Conservation (phyloP, 2,329 filamentous ascomycete genomes). For the Fusarium brachygibbosum region DNA sequence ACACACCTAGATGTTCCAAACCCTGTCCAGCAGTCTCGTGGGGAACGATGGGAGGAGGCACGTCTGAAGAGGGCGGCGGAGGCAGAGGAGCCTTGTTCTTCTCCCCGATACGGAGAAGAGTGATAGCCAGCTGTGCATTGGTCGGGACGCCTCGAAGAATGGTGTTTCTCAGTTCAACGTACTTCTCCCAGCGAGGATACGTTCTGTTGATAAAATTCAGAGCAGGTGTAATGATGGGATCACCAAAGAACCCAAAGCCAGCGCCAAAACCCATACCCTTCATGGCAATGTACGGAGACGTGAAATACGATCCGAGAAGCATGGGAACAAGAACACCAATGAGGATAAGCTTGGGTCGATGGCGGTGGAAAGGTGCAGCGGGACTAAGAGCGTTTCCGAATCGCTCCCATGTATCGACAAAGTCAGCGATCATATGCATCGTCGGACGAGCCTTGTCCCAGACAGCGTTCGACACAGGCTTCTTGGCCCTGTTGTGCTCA, state of each 20-base stretch:
- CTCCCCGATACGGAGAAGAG: conserved; percentile 84
- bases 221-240: conserved; percentile 75
- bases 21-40: conserved; percentile 61
- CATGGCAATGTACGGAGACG: conserved; percentile 70
- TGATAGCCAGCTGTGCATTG: conserved; percentile 86
- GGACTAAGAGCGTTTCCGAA: conserved; percentile 71
- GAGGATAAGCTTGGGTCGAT: conserved; percentile 67
- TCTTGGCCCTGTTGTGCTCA: conserved; percentile 79
- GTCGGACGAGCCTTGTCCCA: conserved; percentile 81
- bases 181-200: conserved; percentile 80
- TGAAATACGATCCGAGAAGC: conserved; percentile 65
- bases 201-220: conserved; percentile 70
- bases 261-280: conserved; percentile 75
- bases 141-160: conserved; percentile 86
- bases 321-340: conserved; percentile 66
- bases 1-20: conserved; percentile 54
- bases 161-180: conserved; percentile 80
- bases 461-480: conserved; percentile 81
- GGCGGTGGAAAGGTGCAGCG: conserved; percentile 70
- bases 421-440: conserved; percentile 70
- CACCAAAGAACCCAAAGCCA: conserved; percentile 85
- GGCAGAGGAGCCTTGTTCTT: conserved; percentile 84
- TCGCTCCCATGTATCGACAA: conserved; percentile 65
- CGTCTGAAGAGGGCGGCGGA: conserved; percentile 60
- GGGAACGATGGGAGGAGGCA: conserved; percentile 55